Evolutionary conservation across 2,329 filamentous ascomycete genomes (phyloP), one percentile per base, ranked within the genome.

Genomic region (Zarea fungicola): DNA sequence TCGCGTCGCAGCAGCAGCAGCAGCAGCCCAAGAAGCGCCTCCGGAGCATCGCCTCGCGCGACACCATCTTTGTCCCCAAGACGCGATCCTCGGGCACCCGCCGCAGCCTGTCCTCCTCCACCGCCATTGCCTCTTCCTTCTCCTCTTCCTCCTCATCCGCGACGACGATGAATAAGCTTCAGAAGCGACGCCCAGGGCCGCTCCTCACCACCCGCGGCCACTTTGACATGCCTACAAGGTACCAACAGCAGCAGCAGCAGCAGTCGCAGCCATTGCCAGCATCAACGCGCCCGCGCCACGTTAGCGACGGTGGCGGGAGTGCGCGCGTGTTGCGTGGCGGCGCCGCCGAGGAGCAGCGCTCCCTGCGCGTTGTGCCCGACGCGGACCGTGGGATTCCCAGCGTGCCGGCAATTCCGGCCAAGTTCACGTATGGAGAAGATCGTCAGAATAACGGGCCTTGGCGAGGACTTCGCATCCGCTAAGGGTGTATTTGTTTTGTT

Each of bases 11-110:
- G n/a, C n/a, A n/a, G n/a, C n/a, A n/a, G n/a, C n/a, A 57, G 11
- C 56, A 54, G 8, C 61, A 62, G 10, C 63, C 64, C 13, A 65
- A 64, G 54, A 78, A 78, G 68, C 79, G 78, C 61, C 64, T 80
- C 42, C 74, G 78, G 48, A 76, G 76, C 64, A 74, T 70, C 7
- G 64, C 72, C 48, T 70, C 71, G n/a, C 65, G 70, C 10, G 65
- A 74, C 52, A 67, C 76, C 52, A 54, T 65, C 46, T 48, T 62
- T 44, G 50, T 62, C 11, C 61, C 65, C 26, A 62, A 62, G 28
- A 53, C 71, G 23, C 63, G 65, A 32, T 60, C 54, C 51, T 58
- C 54, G 25, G 55, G 56, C 23, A 54, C 57, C 21, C 59, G 60
- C 26, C 60, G 62, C 26, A 63, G 62, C 51, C 53, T 62, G 11